Evolutionary conservation across 169 alveolate species (phyloP), one percentile per base, ranked within the genome.

Genomic region (Plasmodium gaboni): DNA sequence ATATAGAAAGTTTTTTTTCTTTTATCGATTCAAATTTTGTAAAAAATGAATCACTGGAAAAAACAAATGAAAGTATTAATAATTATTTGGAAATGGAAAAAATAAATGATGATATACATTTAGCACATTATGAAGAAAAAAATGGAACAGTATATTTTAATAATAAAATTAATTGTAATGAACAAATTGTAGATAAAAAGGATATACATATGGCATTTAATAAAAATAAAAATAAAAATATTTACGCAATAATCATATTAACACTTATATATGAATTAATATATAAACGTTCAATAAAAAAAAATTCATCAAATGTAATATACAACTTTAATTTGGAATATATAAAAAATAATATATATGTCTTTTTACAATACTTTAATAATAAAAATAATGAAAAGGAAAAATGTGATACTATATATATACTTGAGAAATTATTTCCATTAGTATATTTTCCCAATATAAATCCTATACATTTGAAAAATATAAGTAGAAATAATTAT

Each of bases 401-500:
- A 15, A 22, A 28, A 22, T 13, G 63, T 64, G 28, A 13, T 12
- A 78, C n/a, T 63, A 63, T 50, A 44, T 67, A 70, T 65, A 17
- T 78, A 6, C 68, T 78, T 55, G 67, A 78, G 46, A 78, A 78
- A 24, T 32, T 78, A 12, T 50, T 78, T 51, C 89, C 89, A 22
- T 13, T 78, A 57, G 32, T 78, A 26, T 78, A 59, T 65, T 78
- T 46, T 19, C 74, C 76, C 24, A 24, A 65, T 15, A 24, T 78
- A 17, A 59, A 51, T 26, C 12, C 38, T 17, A 6, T 59, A n/a
- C 64, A 28, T 44, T 74, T 60, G 32, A 78, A 78, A 53, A 10
- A 65, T 48, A 46, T 64, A 22, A 32, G 12, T 12, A 44, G 51
- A 38, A 78, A 78, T 65, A 26, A 22, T 24, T 51, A 65, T 78